These are phyloP conservation scores for Sporopachydermia lactativora DNA, from an alignment of 805 yeast species.

Conservation along the genomic window DNA sequence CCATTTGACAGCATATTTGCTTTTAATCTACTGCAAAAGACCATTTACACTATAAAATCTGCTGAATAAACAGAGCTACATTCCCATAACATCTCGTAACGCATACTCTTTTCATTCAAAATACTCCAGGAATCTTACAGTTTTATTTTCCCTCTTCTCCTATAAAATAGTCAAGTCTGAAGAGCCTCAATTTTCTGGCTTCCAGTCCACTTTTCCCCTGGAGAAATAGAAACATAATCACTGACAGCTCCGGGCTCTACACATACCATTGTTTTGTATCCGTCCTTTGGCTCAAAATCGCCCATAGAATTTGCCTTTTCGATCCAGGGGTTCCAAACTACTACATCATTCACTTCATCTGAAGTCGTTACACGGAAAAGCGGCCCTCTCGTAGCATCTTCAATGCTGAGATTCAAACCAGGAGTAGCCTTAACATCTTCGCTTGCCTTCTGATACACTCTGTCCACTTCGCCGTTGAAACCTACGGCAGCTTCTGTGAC, in stretches of 20 bases:
- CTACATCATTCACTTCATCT: slow-evolving; percentile 35
- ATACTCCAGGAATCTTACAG: no score
- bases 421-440: slow-evolving; percentile 31
- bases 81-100: no score
- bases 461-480: slow-evolving; percentile 52
- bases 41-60: no score
- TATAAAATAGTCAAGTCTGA: slow-evolving; percentile 1
- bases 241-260: slow-evolving; percentile 87
- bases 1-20: no score
- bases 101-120: no score
- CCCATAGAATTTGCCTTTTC: slow-evolving; percentile 69
- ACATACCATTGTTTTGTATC: slow-evolving; percentile 81
- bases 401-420: neutral
- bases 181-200: slow-evolving; percentile 32
- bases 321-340: slow-evolving; percentile 98
- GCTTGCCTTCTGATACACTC: slow-evolving; percentile 59
- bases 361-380: neutral
- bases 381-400: neutral
- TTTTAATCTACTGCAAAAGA: no score
- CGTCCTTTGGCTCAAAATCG: slow-evolving; percentile 79
- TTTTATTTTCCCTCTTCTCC: no score
- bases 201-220: slow-evolving; percentile 71
- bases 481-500: slow-evolving; percentile 16
- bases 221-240: slow-evolving; percentile 43
- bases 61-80: no score